phyloP scores from a whole-genome alignment of 768 basidiomycete species.

The Botryobasidium botryosum region DNA sequence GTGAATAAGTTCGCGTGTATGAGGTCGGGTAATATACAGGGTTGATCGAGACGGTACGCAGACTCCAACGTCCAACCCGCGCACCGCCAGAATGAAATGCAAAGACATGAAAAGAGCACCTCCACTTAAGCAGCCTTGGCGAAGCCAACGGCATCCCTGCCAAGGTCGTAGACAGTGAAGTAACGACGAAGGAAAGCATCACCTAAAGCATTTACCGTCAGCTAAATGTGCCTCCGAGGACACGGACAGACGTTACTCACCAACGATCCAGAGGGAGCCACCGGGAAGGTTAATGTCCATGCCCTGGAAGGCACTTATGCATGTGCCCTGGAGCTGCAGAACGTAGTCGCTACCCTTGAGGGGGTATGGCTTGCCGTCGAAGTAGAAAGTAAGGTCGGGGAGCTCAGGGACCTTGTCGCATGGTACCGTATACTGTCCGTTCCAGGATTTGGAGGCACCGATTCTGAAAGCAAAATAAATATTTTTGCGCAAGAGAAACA shows the following conservation, averaged over 20 bases:
- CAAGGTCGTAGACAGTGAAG: constrained; percentile 80
- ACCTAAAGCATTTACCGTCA: constrained; percentile 25
- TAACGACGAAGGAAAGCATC: constrained; percentile 87
- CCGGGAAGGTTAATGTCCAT: constrained; percentile 77
- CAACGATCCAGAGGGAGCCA: constrained; percentile 74
- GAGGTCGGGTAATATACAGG: too few species aligned
- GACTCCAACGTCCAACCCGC: too few species aligned
- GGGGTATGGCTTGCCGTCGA: constrained; percentile 62
- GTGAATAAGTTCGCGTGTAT: too few species aligned
- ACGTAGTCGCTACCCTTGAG: constrained; percentile 79
- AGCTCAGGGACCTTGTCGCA: constrained; percentile 71
- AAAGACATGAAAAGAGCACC: too few species aligned
- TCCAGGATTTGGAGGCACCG: constrained; percentile 89
- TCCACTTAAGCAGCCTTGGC: too few species aligned
- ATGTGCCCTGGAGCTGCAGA: constrained; percentile 77
- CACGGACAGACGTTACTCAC: constrained; percentile 24
- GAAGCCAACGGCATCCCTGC: constrained; percentile 67
- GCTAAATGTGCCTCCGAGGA: background rate
- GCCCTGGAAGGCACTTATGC: constrained; percentile 85
- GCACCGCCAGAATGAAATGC: too few species aligned
- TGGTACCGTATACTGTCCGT: constrained; percentile 85
- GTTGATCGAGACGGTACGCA: too few species aligned
- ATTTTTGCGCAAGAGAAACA: background rate
- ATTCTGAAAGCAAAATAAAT: constrained; percentile 29
- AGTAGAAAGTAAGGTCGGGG: constrained; percentile 71